A percentile compares a stretch with the other conserved stretches of the same genome.
Evolutionary conservation across 345 rosid genomes (phyloP).

Genomic region (Rhodamnia argentea): DNA sequence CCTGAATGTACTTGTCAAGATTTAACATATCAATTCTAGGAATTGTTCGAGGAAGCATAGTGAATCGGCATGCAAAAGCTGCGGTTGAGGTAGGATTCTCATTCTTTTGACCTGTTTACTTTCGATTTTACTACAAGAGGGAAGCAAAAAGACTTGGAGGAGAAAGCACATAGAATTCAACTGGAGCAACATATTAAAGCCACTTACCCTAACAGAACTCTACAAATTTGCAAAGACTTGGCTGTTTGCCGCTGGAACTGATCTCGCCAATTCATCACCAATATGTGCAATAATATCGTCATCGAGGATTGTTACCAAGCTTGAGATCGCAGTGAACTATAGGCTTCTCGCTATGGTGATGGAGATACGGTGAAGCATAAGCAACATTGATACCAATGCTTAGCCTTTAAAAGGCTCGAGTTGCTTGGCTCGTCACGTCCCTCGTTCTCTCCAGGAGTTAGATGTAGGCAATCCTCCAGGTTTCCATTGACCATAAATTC

Average conservation of each 20-base stretch:
- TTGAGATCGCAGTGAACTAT: constrained; percentile 29
- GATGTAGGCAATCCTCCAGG: no score
- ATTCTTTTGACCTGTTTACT: background rate
- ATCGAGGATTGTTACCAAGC: constrained; percentile 19
- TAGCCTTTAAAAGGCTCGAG: no score
- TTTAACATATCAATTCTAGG: no score
- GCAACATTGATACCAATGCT: constrained; percentile 28
- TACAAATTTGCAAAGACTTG: background rate
- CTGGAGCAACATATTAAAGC: constrained; percentile 40
- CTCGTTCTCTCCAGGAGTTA: no score
- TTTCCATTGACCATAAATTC: no score
- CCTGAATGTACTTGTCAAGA: background rate
- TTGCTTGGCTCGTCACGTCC: no score
- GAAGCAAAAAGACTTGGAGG: background rate
- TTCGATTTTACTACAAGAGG: background rate
- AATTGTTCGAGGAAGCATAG: no score
- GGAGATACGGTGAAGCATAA: constrained; percentile 13
- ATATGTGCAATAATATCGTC: constrained; percentile 25
- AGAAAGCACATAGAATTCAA: background rate
- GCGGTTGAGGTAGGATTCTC: no score
- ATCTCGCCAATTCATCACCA: constrained; percentile 34
- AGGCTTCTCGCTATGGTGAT: constrained; percentile 10
- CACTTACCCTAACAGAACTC: constrained; percentile 28
- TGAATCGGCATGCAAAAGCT: no score
- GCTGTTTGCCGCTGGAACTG: constrained; percentile 4